Base-by-base conservation (phyloP, 129 eudicot genomes). In the Helichrysum umbraculigerum region DNA sequence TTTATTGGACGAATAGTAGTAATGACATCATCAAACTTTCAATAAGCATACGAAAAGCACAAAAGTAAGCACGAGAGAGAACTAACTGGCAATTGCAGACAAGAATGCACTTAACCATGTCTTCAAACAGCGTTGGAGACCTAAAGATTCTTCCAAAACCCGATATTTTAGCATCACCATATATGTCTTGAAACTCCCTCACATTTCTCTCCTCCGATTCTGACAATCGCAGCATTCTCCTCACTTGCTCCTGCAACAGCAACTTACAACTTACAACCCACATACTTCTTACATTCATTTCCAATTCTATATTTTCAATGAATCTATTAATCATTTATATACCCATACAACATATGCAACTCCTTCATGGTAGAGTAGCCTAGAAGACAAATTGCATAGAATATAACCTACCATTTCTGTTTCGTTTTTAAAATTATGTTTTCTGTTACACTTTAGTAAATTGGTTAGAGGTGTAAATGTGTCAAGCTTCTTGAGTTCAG, bases 31-130 rank as follows among this genome's bases (percentile, higher is more conserved):
- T 56, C 8, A 56, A 56, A 20, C 61, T 20, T n/a, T 1, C 9
- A n/a, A 56, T 56, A 52, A 52, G 7, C 19, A 51, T 51, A 14
- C 17, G 5, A 8, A 37, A 2, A 42, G 5, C 56, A 10, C 3
- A 28, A 14, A 11, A 6, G 30, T 33, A 64, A 33, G 42, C 52
- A 20, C 11, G 33, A 34, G 57, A 20, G 72, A 58, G 52, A 68
- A 65, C 70, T 87, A 75, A 93, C 98, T 90, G 96, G 97, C 98
- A 93, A 77, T 90, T 93, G 88, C 98, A 93, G 54, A 90, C 85
- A 72, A 93, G 98, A 25, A 90, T 88, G 75, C 95, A 91, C 81
- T 93, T 93, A 41, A 93, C 88, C 95, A 90, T 90, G 79, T 93
- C 98, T 85, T 93, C 98, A 62, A 93, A 93, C 89, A 93, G 64